phyloP scores from a whole-genome alignment of 2,329 filamentous ascomycete genomes.

The Alternaria sp. region DNA sequence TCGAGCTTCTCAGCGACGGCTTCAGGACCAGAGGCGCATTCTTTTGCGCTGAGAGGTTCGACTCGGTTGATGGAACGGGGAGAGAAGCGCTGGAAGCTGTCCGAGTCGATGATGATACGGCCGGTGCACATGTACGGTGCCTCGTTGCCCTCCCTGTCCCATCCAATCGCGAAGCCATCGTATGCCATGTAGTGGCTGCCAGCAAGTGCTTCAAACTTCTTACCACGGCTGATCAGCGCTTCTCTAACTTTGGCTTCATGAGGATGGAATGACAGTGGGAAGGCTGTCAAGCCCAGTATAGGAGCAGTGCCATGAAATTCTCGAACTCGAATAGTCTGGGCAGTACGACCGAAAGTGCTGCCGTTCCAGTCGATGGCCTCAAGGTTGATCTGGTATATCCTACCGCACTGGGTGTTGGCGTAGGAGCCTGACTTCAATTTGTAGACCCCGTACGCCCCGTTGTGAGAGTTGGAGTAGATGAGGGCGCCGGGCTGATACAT shows the following conservation, averaged over 20 bases:
- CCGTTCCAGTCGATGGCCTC: constrained; percentile 45
- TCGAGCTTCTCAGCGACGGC: background rate
- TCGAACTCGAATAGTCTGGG: constrained; percentile 27
- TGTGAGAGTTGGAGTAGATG: constrained; percentile 30
- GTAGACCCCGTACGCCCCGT: constrained; percentile 26
- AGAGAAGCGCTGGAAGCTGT: constrained; percentile 52
- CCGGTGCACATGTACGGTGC: constrained; percentile 69
- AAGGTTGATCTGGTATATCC: constrained; percentile 26
- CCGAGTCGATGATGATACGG: constrained; percentile 83
- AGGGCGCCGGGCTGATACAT: constrained; percentile 48
- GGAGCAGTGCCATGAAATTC: constrained; percentile 77
- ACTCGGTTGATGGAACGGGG: constrained; percentile 42
- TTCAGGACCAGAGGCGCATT: constrained; percentile 9
- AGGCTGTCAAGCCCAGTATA: constrained; percentile 77
- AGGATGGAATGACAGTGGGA: constrained; percentile 79
- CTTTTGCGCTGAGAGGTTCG: constrained; percentile 26
- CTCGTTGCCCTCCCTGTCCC: constrained; percentile 29
- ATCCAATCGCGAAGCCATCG: constrained; percentile 66
- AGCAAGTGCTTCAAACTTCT: constrained; percentile 76
- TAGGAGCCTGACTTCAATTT: constrained; percentile 28
- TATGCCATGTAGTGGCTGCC: constrained; percentile 81
- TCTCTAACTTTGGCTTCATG: constrained; percentile 68
- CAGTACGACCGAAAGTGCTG: constrained; percentile 32
- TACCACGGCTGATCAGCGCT: constrained; percentile 76
- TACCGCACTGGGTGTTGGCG: constrained; percentile 27